Conservation (phyloP, 176 grass and related monocot genomes). For the Musa schizocarpa region DNA sequence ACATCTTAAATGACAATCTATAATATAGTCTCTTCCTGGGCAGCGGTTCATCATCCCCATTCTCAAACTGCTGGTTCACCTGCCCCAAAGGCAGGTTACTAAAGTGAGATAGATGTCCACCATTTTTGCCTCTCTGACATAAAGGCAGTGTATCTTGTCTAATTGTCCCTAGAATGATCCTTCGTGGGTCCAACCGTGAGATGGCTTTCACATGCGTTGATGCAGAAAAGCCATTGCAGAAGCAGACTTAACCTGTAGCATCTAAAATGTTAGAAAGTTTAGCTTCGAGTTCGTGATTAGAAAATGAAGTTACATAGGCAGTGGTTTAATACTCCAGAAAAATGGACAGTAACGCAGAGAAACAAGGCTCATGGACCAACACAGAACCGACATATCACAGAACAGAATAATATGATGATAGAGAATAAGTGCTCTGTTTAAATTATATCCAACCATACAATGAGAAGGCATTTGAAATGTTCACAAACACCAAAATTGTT, state of each 20-base stretch:
- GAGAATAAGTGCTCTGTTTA: too few relatives aligned
- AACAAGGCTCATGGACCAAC: too few relatives aligned
- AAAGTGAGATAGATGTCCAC: constrained; percentile 14
- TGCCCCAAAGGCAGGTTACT: constrained; percentile 40
- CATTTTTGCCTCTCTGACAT: constrained; percentile 65
- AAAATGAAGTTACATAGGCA: neutral
- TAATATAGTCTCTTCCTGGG: constrained; percentile 49
- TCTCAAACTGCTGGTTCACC: constrained; percentile 61
- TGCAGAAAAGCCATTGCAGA: constrained; percentile 70
- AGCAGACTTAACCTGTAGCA: constrained; percentile 77
- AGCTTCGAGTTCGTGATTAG: neutral
- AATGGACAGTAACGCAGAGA: too few relatives aligned
- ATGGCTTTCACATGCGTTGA: constrained; percentile 61
- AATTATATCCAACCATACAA: too few relatives aligned
- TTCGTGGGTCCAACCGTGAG: constrained; percentile 46
- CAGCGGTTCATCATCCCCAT: constrained; percentile 52
- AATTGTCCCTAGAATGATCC: constrained; percentile 77
- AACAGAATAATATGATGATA: too few relatives aligned
- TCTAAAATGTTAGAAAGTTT: constrained; percentile 1
- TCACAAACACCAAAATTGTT: too few relatives aligned
- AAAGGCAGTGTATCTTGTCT: constrained; percentile 68
- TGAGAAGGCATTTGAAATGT: too few relatives aligned
- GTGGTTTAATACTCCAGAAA: too few relatives aligned
- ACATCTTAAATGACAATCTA: constrained; percentile 31
- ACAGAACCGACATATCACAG: too few relatives aligned